These are phyloP conservation scores for Phytophthora pluvialis DNA, from an alignment of 352 stramenopile genomes.

Conservation along the genomic window DNA sequence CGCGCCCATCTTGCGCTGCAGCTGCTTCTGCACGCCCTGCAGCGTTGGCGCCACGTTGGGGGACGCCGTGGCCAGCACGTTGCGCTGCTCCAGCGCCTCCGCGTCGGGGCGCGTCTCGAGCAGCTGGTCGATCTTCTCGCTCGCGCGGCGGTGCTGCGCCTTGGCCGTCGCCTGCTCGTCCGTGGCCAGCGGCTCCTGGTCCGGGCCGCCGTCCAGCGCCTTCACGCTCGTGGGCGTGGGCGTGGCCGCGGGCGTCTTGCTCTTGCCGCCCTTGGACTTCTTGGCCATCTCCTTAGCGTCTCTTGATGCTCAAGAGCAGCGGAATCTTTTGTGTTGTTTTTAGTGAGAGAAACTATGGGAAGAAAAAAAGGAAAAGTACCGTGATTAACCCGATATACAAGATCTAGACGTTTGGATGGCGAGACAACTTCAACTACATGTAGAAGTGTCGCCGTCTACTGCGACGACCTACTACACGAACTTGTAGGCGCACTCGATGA, in stretches of 20 bases:
- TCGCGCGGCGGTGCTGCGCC: conserved; percentile 37
- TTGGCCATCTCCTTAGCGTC: conserved; percentile 52
- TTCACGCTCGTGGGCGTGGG: conserved; percentile 20
- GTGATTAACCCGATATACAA: conserved; percentile 5
- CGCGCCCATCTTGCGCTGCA: conserved; percentile 77
- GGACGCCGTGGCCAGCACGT: conserved; percentile 53
- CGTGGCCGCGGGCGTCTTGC: conserved; percentile 30
- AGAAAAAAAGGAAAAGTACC: not conserved
- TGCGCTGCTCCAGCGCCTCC: conserved; percentile 59
- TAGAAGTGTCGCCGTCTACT: not conserved
- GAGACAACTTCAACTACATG: conserved; percentile 27
- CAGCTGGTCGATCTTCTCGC: conserved; percentile 76
- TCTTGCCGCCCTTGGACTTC: conserved; percentile 65
- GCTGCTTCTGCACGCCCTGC: conserved; percentile 76
- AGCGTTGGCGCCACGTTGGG: conserved; percentile 60
- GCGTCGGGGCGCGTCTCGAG: conserved; percentile 63
- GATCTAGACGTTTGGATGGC: conserved; percentile 13
- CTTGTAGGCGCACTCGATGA: conserved; percentile 88
- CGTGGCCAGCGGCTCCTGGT: conserved; percentile 36
- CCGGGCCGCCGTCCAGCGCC: conserved; percentile 34
- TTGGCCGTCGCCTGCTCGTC: conserved; percentile 41
- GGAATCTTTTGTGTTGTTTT: conserved; percentile 29
- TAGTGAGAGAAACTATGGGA: not conserved
- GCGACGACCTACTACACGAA: conserved; percentile 45
- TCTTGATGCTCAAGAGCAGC: conserved; percentile 15